A percentile compares a stretch with the other conserved stretches of the same genome.
Evolutionary conservation across 2,329 filamentous ascomycete genomes (phyloP).

Genomic region (Ophiosphaerella narmari): DNA sequence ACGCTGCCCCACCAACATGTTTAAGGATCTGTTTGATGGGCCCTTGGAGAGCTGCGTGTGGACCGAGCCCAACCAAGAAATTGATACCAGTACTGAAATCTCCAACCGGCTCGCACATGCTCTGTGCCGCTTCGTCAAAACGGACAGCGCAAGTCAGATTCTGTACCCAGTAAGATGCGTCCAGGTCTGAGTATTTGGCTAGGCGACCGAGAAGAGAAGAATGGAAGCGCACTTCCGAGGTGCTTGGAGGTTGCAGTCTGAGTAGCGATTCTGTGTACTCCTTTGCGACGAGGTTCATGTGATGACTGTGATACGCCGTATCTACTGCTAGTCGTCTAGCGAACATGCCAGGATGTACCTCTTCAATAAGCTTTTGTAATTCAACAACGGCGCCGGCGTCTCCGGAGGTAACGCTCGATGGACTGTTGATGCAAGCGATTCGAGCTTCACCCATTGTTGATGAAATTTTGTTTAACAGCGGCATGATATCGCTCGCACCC

Average conservation of each 20-base stretch:
- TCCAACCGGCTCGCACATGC: conserved; percentile 17
- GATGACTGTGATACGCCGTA: conserved; percentile 51
- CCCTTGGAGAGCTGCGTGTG: conserved; percentile 29
- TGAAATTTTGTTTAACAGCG: conserved; percentile 16
- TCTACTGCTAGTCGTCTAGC: conserved; percentile 49
- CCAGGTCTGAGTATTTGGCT: conserved; percentile 11
- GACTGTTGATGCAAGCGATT: conserved; percentile 47
- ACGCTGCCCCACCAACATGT: conserved; percentile 14
- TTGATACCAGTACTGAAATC: conserved; percentile 19
- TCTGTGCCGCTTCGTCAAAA: conserved; percentile 16
- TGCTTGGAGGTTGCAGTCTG: conserved; percentile 22
- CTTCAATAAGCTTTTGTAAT: conserved; percentile 40
- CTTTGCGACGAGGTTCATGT: conserved; percentile 27
- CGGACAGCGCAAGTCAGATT: conserved; percentile 25
- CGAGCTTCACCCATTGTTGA: conserved; percentile 11
- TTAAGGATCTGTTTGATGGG: conserved; percentile 31
- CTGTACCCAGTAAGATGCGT: conserved; percentile 29
- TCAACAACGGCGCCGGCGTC: conserved; percentile 47
- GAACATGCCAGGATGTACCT: conserved; percentile 44
- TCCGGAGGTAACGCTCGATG: conserved; percentile 53
- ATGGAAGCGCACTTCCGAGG: conserved; percentile 16
- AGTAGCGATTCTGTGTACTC: conserved; percentile 32
- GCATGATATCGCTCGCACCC: conserved; percentile 15
- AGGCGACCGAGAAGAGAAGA: conserved; percentile 23
- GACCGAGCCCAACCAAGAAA: conserved; percentile 28